These are phyloP conservation scores for Gymnopus androsaceus DNA, from an alignment of 1,284 basidiomycete species.

Conservation along the genomic window DNA sequence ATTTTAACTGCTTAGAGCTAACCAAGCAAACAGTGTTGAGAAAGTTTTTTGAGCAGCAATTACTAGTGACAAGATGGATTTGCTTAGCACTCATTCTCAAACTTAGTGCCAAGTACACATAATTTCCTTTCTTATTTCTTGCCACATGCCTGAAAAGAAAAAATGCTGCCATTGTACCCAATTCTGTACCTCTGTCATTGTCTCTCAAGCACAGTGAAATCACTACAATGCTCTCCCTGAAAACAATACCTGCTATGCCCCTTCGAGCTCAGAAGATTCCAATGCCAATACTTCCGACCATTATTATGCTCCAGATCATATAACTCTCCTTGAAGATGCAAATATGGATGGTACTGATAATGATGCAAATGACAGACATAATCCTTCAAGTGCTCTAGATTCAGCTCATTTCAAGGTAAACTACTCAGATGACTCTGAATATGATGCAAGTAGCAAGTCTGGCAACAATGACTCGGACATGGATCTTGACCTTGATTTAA, in stretches of 20 bases:
- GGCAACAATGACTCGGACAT: not conserved
- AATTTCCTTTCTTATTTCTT: too few relatives aligned
- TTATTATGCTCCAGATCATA: not conserved
- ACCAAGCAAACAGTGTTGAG: too few relatives aligned
- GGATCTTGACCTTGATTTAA: too few relatives aligned
- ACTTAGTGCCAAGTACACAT: too few relatives aligned
- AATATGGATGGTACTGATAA: not conserved
- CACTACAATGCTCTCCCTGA: not conserved
- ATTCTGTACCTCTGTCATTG: not conserved
- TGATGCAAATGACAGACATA: not conserved
- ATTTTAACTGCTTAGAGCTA: too few relatives aligned
- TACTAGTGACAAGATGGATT: too few relatives aligned
- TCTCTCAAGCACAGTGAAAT: not conserved
- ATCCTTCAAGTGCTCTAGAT: not conserved
- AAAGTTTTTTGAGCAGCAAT: too few relatives aligned
- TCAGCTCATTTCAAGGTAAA: not conserved
- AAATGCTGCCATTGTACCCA: constrained; percentile 3
- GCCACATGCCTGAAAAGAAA: too few relatives aligned
- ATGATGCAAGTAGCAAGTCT: not conserved
- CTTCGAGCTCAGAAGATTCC: not conserved
- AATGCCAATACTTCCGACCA: not conserved
- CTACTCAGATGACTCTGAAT: not conserved
- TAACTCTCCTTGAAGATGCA: not conserved
- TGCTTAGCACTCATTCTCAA: too few relatives aligned
- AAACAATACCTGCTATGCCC: too few relatives aligned